Base-by-base conservation (phyloP, 768 basidiomycete species). In the Suillus bovinus region DNA sequence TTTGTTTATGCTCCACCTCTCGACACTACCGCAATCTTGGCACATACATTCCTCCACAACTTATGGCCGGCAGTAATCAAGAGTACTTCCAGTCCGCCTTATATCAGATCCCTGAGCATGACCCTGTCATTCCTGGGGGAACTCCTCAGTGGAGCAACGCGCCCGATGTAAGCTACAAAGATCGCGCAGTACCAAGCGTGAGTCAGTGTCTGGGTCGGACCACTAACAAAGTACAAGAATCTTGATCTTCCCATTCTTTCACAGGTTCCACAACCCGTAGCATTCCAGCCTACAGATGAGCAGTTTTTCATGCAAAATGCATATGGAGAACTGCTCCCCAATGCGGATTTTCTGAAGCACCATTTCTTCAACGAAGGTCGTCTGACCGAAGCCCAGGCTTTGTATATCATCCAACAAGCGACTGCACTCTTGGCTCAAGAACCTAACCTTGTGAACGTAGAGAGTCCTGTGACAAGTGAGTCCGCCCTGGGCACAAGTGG, bases 321-420 rank as follows among this genome's bases (percentile, higher is more conserved):
- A 44, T 70, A 79, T 62, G 84, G 86, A 60, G 78, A 83, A 39
- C 75, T 77, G 59, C 85, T 86, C 64, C 90, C 93, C 22, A 92
- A 94, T 70, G 83, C 88, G 59, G 82, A 83, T 1, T 93, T 90
- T 73, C 79, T 98, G 63, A 94, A 90, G 75, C 83, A 89, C 58
- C 96, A 98, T 75, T 96, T 98, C 78, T 88, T 92, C 74, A 81
- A 84, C 14, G 94, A 96, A 71, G 95, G 95, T 0, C 77, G 90
- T 20, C 71, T 97, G 68, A 90, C 87, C 0, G 93, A 96, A 70
- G 80, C 83, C 11, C 93, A 97, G 74, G 95, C 96, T 0, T 71
- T 96, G 56, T 89, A 85, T 71, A 96, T 98, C 64, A 74, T 98
- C 27, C 79, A 86, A 36, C 80, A 82, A 70, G 83, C 86, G 6